Evolutionary conservation across 805 yeast genomes (phyloP), one percentile per base, ranked within the genome.

Genomic region (Jamesozyma jinghongensis): DNA sequence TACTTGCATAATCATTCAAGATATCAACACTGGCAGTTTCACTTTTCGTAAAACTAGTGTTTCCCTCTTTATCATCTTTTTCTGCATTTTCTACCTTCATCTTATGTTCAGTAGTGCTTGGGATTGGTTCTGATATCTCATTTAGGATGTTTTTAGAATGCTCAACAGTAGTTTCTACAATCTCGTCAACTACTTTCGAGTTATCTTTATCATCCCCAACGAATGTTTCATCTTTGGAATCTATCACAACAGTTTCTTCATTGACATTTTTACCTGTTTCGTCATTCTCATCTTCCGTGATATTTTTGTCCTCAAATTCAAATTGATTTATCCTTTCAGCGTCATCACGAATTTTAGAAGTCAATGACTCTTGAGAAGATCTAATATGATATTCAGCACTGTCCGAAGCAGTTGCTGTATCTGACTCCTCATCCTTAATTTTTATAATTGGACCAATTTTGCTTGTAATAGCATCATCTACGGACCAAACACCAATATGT

Each of bases 401-500:
- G 12, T 14, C 33, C 14, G 12, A 32, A 3, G 32, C 7, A 3
- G 36, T 16, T 13, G 12, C 16, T n/a, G 22, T 4, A 3, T 25
- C 18, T 4, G 10, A n/a, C 3, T 40, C 42, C 8, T 40, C 43
- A 19, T 40, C 38, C 5, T 37, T 37, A 17, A 38, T 32, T 5
- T 40, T 37, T n/a, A 37, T 34, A 8, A 46, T 13, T 5, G 66
- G 66, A 2, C 56, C 58, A 12, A 62, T 43, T 22, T 52, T 54
- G 5, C 52, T 35, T 3, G 43, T 37, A 11, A 55, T 38, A 4
- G 59, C 38, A 42, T 56, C 59, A 26, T 66, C 71, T 3, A 62
- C 57, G 43, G 80, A 84, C 88, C 90, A 83, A 25, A 79, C 70
- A 5, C 97, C 97, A 18, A 81, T 60, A 47, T 85, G 77, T 7